Conservation (phyloP, 257 asterid species). For the Fraxinus anomala region DNA sequence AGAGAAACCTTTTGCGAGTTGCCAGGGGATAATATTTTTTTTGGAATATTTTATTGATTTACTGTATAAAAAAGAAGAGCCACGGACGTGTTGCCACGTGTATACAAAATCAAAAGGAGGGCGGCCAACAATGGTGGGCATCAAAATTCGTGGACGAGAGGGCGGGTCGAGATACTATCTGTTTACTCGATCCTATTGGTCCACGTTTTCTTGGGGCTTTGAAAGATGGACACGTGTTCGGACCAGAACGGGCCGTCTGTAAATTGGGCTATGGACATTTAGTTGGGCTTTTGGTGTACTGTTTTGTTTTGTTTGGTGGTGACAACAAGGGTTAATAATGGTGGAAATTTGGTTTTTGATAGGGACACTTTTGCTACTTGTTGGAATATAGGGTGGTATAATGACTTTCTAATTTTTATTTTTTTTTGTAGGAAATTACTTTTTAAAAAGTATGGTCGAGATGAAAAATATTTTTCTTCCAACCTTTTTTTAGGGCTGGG, state of each 20-base stretch:
- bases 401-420: no score
- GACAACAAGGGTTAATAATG: no score
- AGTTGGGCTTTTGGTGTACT: not conserved
- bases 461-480: no score
- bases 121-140: slow-evolving; percentile 54
- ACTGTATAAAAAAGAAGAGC: slow-evolving; percentile 34
- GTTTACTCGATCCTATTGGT: slow-evolving; percentile 60
- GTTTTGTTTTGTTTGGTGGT: no score
- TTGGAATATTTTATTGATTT: slow-evolving; percentile 31
- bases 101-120: slow-evolving; percentile 42
- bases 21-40: slow-evolving; percentile 5
- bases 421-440: no score
- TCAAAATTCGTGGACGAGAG: slow-evolving; percentile 87
- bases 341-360: no score
- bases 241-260: slow-evolving; percentile 13
- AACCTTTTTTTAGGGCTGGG: no score
- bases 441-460: no score
- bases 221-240: slow-evolving; percentile 44
- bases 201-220: slow-evolving; percentile 30
- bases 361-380: no score
- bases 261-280: not conserved
- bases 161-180: slow-evolving; percentile 63
- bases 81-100: slow-evolving; percentile 62
- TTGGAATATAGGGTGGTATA: no score
- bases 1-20: slow-evolving; percentile 23